Base-by-base conservation (phyloP, 1,284 basidiomycete genomes). In the Apiotrichum brassicae region DNA sequence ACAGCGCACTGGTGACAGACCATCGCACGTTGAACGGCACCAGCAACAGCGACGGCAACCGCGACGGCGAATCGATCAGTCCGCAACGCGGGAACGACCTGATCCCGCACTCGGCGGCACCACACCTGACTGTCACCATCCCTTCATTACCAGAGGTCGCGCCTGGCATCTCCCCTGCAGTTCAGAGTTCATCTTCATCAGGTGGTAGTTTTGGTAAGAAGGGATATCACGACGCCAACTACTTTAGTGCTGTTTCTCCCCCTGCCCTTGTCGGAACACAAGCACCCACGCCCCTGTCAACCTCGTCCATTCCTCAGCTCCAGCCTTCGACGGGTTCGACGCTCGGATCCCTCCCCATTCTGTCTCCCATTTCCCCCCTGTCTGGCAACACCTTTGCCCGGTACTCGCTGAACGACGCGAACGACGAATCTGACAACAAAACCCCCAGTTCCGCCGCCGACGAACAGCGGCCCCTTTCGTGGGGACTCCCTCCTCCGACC, bases 311-410 rank as follows among this genome's bases (percentile, higher is more conserved):
- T 12, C 46, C 13, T 16, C 39, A 36, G 24, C 25, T 25, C 11
- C 35, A 38, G 26, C 44, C 18, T 7, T 28, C 35, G 20, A 39
- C 44, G 6, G 25, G 25, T 23, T 23, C 36, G 36, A 25, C 28
- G 41, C 48, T 43, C 40, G 52, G 36, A 43, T 47, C 64, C 22
- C 53, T 61, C 30, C 62, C 64, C 20, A 42, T 43, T 23, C 40
- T 64, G 6, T 63, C 62, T 3, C 62, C 62, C 35, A 56, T 63
- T 32, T 60, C 61, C 6, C 59, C 63, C 12, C 49, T 62, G n/a
- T 44, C 46, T n/a, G 48, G 57, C 5, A 45, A 48, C n/a, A 52
- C 57, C 6, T 44, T 57, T 28, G 12, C 26, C 22, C 35, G 30
- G 13, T 42, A 26, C 35, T 35, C 49, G 3, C 34, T 34, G 34